Evolutionary conservation across 768 basidiomycete genomes (phyloP), one percentile per base, ranked within the genome.

Genomic region (Tubosaeta sp.): DNA sequence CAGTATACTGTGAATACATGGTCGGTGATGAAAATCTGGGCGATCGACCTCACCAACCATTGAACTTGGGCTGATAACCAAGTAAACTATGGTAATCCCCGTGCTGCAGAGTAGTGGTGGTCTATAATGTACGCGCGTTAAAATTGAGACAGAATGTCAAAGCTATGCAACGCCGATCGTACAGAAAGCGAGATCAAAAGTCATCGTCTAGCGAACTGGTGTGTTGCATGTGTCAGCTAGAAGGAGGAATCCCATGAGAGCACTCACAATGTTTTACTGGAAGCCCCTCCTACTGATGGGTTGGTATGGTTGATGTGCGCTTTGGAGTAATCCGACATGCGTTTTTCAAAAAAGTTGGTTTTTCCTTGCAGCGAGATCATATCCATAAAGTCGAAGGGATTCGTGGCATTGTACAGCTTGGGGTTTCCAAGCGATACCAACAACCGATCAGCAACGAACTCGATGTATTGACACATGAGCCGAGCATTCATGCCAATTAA

Each of bases 401-500:
- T 48, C 35, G 76, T 68, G 2, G 75, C 68, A 58, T 82, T 73
- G 74, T 90, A 96, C 47, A 79, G 64, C 66, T 91, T 93, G 21
- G 79, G 70, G 64, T 87, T 90, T 32, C 92, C 93, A 29, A 96
- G 81, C 5, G 90, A 78, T n/a, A 85, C 82, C 34, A 96, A 81
- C 7, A 96, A 77, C 39, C 90, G 83, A 63, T 94, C 93, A 29
- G 94, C 90, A 40, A 93, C 90, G 58, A 92, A 93, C 68, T 91
- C 87, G 61, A 92, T 90, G 70, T 91, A 90, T 66, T 91, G 88
- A 55, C 81, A 75, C 93, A 95, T 96, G 44, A 93, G 76, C 19
- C 64, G 71, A 0, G 83, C 70, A 69, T 94, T 95, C 89, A 96
- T 95, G 52, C 94, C 94, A 57, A 95, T 95, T 46, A 95, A 76